Conservation (phyloP, 2,329 filamentous ascomycete genomes). For the Talaromyces sp. region DNA sequence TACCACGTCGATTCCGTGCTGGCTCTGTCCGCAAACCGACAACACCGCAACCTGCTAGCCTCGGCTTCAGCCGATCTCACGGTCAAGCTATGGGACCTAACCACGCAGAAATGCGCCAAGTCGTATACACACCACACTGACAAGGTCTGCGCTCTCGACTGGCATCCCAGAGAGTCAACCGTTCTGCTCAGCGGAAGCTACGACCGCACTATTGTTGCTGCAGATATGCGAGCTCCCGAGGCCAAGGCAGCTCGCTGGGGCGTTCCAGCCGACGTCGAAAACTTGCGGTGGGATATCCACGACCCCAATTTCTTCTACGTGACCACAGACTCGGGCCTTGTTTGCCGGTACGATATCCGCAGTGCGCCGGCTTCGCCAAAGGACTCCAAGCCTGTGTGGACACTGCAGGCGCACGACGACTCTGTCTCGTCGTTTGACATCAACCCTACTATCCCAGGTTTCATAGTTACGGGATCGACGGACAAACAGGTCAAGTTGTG, state of each 20-base stretch:
- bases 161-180: conserved; percentile 84
- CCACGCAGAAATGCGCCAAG: conserved; percentile 87
- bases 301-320: conserved; percentile 92
- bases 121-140: conserved; percentile 95
- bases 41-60: conserved; percentile 89
- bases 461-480: conserved; percentile 86
- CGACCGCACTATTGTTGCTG: conserved; percentile 88
- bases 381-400: conserved; percentile 83
- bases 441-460: conserved; percentile 84
- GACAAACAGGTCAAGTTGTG: conserved; percentile 96
- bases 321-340: conserved; percentile 83
- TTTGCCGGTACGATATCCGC: conserved; percentile 88
- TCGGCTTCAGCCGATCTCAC: conserved; percentile 96
- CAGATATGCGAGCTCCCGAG: conserved; percentile 91
- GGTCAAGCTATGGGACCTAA: conserved; percentile 95
- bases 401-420: conserved; percentile 90
- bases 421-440: conserved; percentile 89
- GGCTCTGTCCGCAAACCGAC: conserved; percentile 83
- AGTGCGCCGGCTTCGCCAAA: conserved; percentile 68
- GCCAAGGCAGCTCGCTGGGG: conserved; percentile 80
- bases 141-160: conserved; percentile 94
- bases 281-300: conserved; percentile 87
- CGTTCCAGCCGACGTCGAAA: conserved; percentile 93
- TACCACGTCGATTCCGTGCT: conserved; percentile 95
- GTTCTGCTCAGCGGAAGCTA: conserved; percentile 90